Evolutionary conservation across 257 asterid genomes (phyloP), one percentile per base, ranked within the genome.

Genomic region (Forsythia viridissima): DNA sequence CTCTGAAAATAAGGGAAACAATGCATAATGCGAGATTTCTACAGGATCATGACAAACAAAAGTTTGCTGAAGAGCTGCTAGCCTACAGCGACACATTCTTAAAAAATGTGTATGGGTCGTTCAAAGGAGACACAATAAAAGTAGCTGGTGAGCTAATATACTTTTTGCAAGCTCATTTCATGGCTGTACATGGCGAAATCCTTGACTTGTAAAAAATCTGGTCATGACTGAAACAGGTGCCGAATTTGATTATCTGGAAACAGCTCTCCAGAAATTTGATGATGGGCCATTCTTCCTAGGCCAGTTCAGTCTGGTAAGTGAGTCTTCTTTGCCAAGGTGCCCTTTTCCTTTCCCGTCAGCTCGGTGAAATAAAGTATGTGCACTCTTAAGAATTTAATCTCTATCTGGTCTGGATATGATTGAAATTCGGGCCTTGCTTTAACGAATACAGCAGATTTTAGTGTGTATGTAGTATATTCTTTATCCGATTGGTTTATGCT

Each of bases 281-380:
- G 94, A 90, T 79, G 94, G 94, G 13, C 90, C 90, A 18, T 90
- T 88, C 88, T 90, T 90, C 83, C 91, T 88, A 59, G 92, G 91
- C 10, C 89, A 84, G 67, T 88, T 90, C 83, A 90, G 94, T 78
- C 88, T 80, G 72, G 94, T 90, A 78, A 85, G 86, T 78, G 55
- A 80, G 67, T 8, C 68, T 70, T 73, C 48, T 8, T 34, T 15
- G 38, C 52, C 48, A 10, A 13, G 34, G 37, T 34, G 55, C 61
- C 67, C 63, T 48, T n/a, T 4, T 11, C 41, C 42, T 44, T 24
- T 73, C 6, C 5, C 70, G 46, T n/a, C 18, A 75, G 66, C 46
- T 57, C 1, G 3, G 40, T 16, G 63, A 42, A 21, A 21, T 6
- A 42, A 34, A 51, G 3, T 24, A 24, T 9, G 18, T 38, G 34